These are phyloP conservation scores for Drechslerella dactyloides DNA, from an alignment of 2,329 filamentous ascomycete genomes.

Conservation along the genomic window DNA sequence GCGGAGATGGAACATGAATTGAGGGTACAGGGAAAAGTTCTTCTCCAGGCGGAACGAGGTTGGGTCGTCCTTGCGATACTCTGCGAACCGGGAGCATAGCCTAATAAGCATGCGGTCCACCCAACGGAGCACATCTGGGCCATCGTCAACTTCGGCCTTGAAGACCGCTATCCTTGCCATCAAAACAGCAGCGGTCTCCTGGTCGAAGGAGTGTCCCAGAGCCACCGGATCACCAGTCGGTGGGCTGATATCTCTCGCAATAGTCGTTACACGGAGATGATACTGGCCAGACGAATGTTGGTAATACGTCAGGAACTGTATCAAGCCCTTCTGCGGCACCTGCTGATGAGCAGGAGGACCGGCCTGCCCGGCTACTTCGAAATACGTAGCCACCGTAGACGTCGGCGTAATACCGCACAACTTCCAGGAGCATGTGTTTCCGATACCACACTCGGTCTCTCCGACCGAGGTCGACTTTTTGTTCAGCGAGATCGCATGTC, in stretches of 20 bases:
- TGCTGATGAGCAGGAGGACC: slow-evolving; percentile 74
- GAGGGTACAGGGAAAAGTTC: slow-evolving; percentile 98
- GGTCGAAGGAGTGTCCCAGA: slow-evolving; percentile 95
- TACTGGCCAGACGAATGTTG: slow-evolving; percentile 96
- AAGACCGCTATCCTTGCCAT: slow-evolving; percentile 99
- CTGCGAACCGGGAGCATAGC: slow-evolving; percentile 92
- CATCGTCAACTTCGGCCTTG: slow-evolving; percentile 97
- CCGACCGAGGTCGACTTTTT: slow-evolving; percentile 97
- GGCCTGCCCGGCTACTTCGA: slow-evolving; percentile 79
- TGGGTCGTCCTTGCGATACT: slow-evolving; percentile 97
- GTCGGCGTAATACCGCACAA: slow-evolving; percentile 98
- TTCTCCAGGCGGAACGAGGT: slow-evolving; percentile 96
- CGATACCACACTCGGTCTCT: slow-evolving; percentile 97
- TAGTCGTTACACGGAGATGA: slow-evolving; percentile 92
- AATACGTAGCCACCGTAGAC: slow-evolving; percentile 94
- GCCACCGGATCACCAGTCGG: slow-evolving; percentile 80
- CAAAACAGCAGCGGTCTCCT: slow-evolving; percentile 94
- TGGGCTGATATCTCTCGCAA: slow-evolving; percentile 80
- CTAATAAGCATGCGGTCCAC: slow-evolving; percentile 98
- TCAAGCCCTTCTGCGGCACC: slow-evolving; percentile 87
- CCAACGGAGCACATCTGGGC: slow-evolving; percentile 97
- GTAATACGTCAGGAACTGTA: slow-evolving; percentile 98
- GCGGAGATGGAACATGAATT: slow-evolving; percentile 99
- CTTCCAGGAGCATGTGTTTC: slow-evolving; percentile 99
- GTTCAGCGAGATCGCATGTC: slow-evolving; percentile 93